phyloP scores from a whole-genome alignment of 2,329 filamentous ascomycete species.

The Aspergillus unguis region DNA sequence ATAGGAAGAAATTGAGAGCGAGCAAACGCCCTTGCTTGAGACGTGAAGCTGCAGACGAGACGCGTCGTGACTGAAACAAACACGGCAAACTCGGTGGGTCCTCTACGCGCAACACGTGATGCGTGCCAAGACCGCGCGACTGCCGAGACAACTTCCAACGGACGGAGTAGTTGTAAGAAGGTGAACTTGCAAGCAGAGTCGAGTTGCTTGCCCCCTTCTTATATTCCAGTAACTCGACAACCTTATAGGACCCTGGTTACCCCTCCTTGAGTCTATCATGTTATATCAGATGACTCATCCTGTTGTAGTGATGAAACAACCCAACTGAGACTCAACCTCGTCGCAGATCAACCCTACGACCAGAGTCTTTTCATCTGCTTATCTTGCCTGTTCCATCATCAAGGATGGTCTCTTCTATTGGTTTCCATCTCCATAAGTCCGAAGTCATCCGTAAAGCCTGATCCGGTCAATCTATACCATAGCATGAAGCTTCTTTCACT shows the following conservation, averaged over 20 bases:
- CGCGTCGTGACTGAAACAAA: conserved; percentile 29
- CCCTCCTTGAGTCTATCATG: conserved; percentile 1
- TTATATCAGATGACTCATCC: conserved; percentile 5
- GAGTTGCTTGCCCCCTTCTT: not conserved
- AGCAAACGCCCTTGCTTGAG: conserved; percentile 29
- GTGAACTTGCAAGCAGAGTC: conserved; percentile 4
- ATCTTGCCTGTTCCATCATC: too few relatives aligned
- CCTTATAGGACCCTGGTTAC: not conserved
- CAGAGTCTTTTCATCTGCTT: too few relatives aligned
- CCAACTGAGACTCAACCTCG: too few relatives aligned
- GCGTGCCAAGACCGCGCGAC: conserved; percentile 13
- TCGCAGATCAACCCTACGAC: too few relatives aligned
- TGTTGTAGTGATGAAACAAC: not conserved
- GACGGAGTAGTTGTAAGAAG: not conserved
- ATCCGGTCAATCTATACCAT: too few relatives aligned
- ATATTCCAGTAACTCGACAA: conserved; percentile 4
- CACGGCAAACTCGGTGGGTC: conserved; percentile 26
- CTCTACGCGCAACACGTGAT: conserved; percentile 27
- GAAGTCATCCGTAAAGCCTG: too few relatives aligned
- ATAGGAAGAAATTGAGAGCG: conserved; percentile 17
- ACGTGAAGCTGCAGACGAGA: conserved; percentile 27
- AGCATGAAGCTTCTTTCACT: too few relatives aligned
- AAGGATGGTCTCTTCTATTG: too few relatives aligned
- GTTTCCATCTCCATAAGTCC: too few relatives aligned
- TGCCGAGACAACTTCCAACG: not conserved